Conservation (phyloP, 176 grass and related monocot genomes). For the Ananas comosus region DNA sequence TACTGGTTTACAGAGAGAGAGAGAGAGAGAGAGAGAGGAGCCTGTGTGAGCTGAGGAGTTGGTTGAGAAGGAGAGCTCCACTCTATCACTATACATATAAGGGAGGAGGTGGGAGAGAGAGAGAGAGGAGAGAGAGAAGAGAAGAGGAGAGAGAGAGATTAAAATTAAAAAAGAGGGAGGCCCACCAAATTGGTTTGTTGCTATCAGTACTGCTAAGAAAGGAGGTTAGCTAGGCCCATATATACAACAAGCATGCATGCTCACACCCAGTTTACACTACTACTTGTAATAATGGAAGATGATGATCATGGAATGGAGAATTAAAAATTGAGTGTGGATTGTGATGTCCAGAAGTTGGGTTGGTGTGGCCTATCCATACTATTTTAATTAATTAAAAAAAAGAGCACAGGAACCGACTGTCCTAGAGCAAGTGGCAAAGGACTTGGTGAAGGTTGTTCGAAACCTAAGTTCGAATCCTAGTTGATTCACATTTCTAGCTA, state of each 20-base stretch:
- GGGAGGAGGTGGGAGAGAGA: background rate
- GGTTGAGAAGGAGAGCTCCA: constrained; percentile 1
- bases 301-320: background rate
- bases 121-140: background rate
- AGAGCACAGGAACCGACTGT: too few species aligned
- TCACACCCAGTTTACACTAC: constrained; percentile 7
- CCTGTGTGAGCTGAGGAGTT: background rate
- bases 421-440: too few species aligned
- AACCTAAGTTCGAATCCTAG: too few species aligned
- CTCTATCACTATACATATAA: constrained; percentile 11
- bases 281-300: background rate
- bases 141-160: background rate
- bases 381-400: too few species aligned
- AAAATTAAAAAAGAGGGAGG: background rate
- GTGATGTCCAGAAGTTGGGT: background rate
- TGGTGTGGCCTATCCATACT: too few species aligned
- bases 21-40: background rate
- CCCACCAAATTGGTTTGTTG: constrained; percentile 24
- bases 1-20: background rate
- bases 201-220: background rate
- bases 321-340: background rate
- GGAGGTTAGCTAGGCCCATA: background rate
- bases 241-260: background rate
- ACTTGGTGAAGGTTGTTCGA: too few species aligned
- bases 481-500: too few species aligned